Evolutionary conservation across 495 filamentous ascomycete genomes (phyloP), one percentile per base, ranked within the genome.

Genomic region (Xylaria nigripes): DNA sequence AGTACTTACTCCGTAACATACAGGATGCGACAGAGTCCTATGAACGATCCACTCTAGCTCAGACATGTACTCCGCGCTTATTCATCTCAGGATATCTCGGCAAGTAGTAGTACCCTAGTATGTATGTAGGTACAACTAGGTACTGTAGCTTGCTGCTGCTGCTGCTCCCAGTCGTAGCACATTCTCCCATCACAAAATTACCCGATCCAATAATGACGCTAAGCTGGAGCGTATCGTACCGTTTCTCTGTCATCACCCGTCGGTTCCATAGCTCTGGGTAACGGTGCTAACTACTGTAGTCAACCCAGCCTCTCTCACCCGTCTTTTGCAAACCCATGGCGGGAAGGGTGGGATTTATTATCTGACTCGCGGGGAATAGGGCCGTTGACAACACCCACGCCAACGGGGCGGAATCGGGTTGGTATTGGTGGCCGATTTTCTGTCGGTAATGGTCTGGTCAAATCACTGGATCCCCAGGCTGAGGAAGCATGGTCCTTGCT

Each of bases 251-350:
- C 50, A 53, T 53, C 50, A 23, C 42, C 50, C 50, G 50, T n/a
- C 50, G 34, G 48, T 50, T 42, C 48, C 48, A 25, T 41, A 41
- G 48, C 48, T 50, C 48, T 42, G 48, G 48, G 48, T 40, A 50
- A 30, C 48, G 23, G 34, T 23, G 23, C 48, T 25, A 7, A 16
- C n/a, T n/a, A n/a, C n/a, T n/a, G n/a, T n/a, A n/a, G n/a, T 34
- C 12, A 13, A 18, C 12, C 36, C 48, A 27, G 21, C 48, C 38
- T 30, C 34, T 40, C 23, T 29, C 24, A 27, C 18, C 24, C 24
- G 25, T 29, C 25, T 29, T 29, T 29, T 29, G 9, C n/a, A n/a
- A n/a, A n/a, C n/a, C n/a, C n/a, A n/a, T n/a, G n/a, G n/a, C n/a
- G n/a, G n/a, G n/a, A n/a, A n/a, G 5, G 4, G 19, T 32, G 27